Base-by-base conservation (phyloP, 768 basidiomycete genomes). In the Hortiboletus campestris region DNA sequence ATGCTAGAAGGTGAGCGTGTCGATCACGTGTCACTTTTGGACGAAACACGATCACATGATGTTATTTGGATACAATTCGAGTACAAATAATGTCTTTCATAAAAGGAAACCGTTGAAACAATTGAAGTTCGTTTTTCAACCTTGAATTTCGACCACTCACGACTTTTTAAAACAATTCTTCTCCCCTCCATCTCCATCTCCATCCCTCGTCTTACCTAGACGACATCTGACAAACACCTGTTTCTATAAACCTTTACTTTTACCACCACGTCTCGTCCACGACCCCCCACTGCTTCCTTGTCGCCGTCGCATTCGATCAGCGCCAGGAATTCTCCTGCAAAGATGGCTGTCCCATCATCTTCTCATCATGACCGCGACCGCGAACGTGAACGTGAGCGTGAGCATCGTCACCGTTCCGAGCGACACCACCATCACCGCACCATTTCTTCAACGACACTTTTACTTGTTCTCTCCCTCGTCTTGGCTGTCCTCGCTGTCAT, bases 401-500 rank as follows among this genome's bases (percentile, higher is more conserved):
- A 80, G 74, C 68, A 80, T 72, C 78, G 84, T 63, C 81, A 85
- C 61, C 82, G 84, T 44, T 74, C 76, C 25, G 81, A 82, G 40
- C 83, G 83, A 46, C 85, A 86, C 65, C 89, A 87, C 67, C 88
- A 91, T 55, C 85, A 88, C 64, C 80, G 91, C 55, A 92, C 91
- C 51, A 91, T 94, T 58, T 93, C 91, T 10, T 93, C 91, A 14
- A 94, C 91, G 0, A 94, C 91, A 14, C 84, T 94, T 32, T 81
- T 94, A 49, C 85, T 94, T 34, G 88, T 93, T 47, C 80, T 94
- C 40, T 93, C 91, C 12, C 84, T 94, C 34, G 83, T 94, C 46
- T 78, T 94, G 28, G 91, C 91, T 35, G 90, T 92, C 22, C 80
- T 94, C n/a, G 91, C 91, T 6, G 85, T 94, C 64, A 92, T 94